These are phyloP conservation scores for Termitomyces sp. DNA, from an alignment of 768 basidiomycete species.

Conservation along the genomic window DNA sequence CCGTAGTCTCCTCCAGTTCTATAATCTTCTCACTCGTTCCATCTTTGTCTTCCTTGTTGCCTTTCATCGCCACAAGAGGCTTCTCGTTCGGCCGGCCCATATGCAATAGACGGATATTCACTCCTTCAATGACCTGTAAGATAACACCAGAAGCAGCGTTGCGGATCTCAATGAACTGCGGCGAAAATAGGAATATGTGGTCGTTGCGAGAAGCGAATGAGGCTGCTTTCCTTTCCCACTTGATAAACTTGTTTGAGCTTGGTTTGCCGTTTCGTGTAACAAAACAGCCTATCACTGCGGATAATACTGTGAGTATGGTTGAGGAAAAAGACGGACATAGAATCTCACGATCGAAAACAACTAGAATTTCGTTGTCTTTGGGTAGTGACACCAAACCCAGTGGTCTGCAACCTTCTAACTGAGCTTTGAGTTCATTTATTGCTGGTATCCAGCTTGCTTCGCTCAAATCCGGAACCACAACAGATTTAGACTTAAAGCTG, in stretches of 20 bases:
- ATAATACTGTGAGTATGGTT: not conserved
- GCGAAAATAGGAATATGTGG: conserved; percentile 68
- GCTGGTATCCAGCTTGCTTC: conserved; percentile 31
- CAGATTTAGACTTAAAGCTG: conserved; percentile 28
- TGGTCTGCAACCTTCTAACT: conserved; percentile 51
- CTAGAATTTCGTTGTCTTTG: conserved; percentile 43
- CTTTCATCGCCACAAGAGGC: conserved; percentile 60
- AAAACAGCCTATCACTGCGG: conserved; percentile 70
- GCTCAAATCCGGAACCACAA: conserved; percentile 56
- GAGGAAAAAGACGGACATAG: not conserved
- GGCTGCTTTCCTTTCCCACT: conserved; percentile 70
- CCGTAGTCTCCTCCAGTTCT: conserved; percentile 66
- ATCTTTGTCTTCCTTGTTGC: conserved; percentile 47
- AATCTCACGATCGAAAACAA: conserved; percentile 68
- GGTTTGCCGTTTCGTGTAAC: conserved; percentile 67
- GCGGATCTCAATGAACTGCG: conserved; percentile 73
- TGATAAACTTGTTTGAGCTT: conserved; percentile 55
- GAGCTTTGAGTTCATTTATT: conserved; percentile 49
- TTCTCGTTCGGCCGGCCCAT: conserved; percentile 38
- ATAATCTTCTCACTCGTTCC: conserved; percentile 59
- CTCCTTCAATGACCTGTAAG: conserved; percentile 77
- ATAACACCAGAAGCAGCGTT: conserved; percentile 57
- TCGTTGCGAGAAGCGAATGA: conserved; percentile 56
- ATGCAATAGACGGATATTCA: conserved; percentile 63
- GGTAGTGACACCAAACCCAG: conserved; percentile 52